Conservation (phyloP, 148 eudicot species). For the Polygonum aviculare region DNA sequence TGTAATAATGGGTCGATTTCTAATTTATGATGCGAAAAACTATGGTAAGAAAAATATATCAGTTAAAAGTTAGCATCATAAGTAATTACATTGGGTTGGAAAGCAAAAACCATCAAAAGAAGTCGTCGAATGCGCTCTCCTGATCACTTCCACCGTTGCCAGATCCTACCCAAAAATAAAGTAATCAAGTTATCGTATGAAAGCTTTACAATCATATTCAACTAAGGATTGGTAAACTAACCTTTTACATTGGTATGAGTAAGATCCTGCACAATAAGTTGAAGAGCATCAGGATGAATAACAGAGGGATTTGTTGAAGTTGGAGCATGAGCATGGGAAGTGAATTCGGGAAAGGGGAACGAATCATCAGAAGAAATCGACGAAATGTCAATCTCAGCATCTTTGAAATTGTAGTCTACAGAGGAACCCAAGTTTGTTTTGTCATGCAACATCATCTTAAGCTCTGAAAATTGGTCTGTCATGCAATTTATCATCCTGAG, state of each 20-base stretch:
- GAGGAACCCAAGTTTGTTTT: slow-evolving; percentile 59
- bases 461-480: slow-evolving; percentile 92
- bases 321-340: slow-evolving; percentile 62
- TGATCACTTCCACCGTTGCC: slow-evolving; percentile 80
- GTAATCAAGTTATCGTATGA: no score
- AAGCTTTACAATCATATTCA: background rate
- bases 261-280: slow-evolving; percentile 81
- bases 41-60: background rate
- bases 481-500: slow-evolving; percentile 97
- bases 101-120: slow-evolving; percentile 74
- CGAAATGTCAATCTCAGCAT: slow-evolving; percentile 43
- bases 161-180: slow-evolving; percentile 61
- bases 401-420: slow-evolving; percentile 44
- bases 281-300: slow-evolving; percentile 52
- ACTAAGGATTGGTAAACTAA: slow-evolving; percentile 39
- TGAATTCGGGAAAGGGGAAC: slow-evolving; percentile 69
- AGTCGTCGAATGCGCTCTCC: slow-evolving; percentile 99
- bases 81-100: slow-evolving; percentile 28
- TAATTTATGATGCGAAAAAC: slow-evolving; percentile 16
- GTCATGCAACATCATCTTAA: slow-evolving; percentile 74
- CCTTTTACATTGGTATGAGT: slow-evolving; percentile 73
- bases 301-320: slow-evolving; percentile 51
- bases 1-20: slow-evolving; percentile 9
- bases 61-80: slow-evolving; percentile 10
- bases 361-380: slow-evolving; percentile 70